Evolutionary conservation across 106 monocot genomes (phyloP).

Genomic region (Agapanthus africanus): DNA sequence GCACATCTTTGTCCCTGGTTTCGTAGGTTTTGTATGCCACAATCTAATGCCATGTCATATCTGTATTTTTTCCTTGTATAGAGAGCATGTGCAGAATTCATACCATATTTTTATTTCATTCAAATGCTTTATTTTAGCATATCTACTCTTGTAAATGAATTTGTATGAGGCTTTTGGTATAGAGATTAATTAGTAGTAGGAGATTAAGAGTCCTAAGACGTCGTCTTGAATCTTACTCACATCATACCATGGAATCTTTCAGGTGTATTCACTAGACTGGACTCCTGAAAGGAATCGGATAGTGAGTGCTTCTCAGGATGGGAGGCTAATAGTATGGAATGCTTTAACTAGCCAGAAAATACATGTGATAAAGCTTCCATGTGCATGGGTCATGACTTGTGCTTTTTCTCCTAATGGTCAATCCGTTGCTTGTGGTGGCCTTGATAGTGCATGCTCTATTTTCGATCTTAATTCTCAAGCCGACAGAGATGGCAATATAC

Average conservation of each 20-base stretch:
- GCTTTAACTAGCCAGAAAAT: slow-evolving; percentile 98
- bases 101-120: no score
- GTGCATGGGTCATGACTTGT: slow-evolving; percentile 94
- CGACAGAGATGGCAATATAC: slow-evolving; percentile 84
- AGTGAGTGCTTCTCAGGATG: slow-evolving; percentile 93
- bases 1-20: not conserved
- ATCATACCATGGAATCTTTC: not conserved
- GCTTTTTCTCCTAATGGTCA: slow-evolving; percentile 89
- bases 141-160: no score
- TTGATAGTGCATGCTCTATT: slow-evolving; percentile 91
- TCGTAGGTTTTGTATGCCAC: not conserved
- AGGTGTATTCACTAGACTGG: slow-evolving; percentile 98
- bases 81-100: no score
- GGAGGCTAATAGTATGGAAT: slow-evolving; percentile 97
- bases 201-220: no score
- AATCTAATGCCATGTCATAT: not conserved
- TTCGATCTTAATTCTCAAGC: slow-evolving; percentile 77
- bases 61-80: not conserved
- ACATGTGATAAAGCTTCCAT: slow-evolving; percentile 84
- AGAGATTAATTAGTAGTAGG: no score
- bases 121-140: no score
- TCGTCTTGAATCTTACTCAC: slow-evolving; percentile 1
- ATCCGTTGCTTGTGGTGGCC: slow-evolving; percentile 87
- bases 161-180: no score
- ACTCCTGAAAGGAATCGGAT: slow-evolving; percentile 85